Conservation (phyloP, 2,329 filamentous ascomycete species). For the Sclerotinia sclerotiorum region DNA sequence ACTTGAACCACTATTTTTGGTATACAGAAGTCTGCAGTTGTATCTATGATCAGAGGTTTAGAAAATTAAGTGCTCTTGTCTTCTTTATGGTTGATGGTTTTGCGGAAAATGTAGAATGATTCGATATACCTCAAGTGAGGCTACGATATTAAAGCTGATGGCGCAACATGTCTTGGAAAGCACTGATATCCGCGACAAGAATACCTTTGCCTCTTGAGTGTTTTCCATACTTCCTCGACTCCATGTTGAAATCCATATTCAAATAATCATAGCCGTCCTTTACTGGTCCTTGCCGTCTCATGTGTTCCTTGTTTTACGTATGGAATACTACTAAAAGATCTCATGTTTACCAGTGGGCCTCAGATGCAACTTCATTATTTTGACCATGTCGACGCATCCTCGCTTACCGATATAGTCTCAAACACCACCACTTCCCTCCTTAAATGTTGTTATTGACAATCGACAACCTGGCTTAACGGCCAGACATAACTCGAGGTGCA, state of each 20-base stretch:
- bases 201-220: neutral
- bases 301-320: neutral
- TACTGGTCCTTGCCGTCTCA: neutral
- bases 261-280: neutral
- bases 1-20: neutral
- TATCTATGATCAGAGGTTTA: neutral
- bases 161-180: neutral
- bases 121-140: neutral
- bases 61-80: neutral
- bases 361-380: neutral
- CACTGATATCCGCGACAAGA: neutral
- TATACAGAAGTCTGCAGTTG: neutral
- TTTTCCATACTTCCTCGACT: neutral
- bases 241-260: neutral
- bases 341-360: neutral
- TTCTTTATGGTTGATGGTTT: neutral
- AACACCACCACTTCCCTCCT: neutral
- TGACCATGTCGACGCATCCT: neutral
- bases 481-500: conserved; percentile 4
- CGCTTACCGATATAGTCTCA: neutral
- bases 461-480: neutral
- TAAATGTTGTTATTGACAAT: conserved; percentile 12
- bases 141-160: neutral
- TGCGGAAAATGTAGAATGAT: neutral
- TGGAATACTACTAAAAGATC: too few relatives aligned